Evolutionary conservation across 163 green algal species (phyloP).

Genomic region (Scenedesmus sp.): DNA sequence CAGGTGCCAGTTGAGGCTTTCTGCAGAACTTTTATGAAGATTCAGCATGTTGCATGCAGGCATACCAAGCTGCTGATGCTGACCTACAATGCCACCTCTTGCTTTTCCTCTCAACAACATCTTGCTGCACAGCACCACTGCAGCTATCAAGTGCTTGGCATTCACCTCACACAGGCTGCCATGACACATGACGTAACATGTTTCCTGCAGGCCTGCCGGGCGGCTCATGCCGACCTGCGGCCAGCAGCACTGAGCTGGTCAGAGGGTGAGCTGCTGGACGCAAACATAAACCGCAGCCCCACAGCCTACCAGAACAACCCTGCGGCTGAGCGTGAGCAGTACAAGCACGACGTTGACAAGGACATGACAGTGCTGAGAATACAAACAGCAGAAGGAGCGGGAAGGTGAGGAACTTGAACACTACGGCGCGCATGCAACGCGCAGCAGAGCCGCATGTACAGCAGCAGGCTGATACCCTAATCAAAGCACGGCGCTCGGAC

Average conservation of each 20-base stretch:
- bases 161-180: too few species aligned
- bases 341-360: constrained; percentile 84
- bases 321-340: constrained; percentile 73
- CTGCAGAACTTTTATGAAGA: too few species aligned
- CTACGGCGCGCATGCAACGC: neutral
- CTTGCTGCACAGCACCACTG: too few species aligned
- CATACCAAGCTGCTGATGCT: constrained; percentile 55
- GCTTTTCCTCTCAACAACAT: too few species aligned
- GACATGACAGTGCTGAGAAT: constrained; percentile 82
- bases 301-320: constrained; percentile 89
- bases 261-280: constrained; percentile 75
- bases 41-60: constrained; percentile 41
- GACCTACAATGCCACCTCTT: constrained; percentile 35
- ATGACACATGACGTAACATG: too few species aligned
- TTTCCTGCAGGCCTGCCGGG: constrained; percentile 58
- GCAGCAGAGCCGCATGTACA: neutral
- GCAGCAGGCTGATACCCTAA: neutral
- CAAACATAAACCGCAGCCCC: constrained; percentile 89
- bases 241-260: constrained; percentile 36
- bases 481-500: too few species aligned
- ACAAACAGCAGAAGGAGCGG: neutral
- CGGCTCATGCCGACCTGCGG: constrained; percentile 43
- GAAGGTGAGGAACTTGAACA: neutral
- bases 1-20: too few species aligned
- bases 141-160: too few species aligned